These are phyloP conservation scores for Chlorociboria aeruginascens DNA, from an alignment of 495 filamentous ascomycete genomes.

Conservation along the genomic window DNA sequence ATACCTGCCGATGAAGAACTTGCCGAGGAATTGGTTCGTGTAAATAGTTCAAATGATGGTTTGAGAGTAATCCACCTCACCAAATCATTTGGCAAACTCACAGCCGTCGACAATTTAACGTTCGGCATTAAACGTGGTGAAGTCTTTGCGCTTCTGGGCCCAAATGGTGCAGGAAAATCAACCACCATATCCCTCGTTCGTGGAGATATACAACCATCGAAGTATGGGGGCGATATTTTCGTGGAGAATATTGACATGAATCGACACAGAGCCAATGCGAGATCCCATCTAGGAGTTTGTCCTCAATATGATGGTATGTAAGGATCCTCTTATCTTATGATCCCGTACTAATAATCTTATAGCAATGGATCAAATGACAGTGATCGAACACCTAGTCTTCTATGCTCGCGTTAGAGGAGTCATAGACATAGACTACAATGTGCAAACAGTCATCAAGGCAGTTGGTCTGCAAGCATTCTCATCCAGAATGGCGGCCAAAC, in stretches of 20 bases:
- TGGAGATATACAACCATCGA: constrained; percentile 62
- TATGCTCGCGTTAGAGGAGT: constrained; percentile 64
- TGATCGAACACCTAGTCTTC: constrained; percentile 58
- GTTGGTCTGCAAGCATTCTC: constrained; percentile 49
- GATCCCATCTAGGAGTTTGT: constrained; percentile 65
- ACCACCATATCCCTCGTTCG: constrained; percentile 77
- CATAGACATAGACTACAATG: constrained; percentile 48
- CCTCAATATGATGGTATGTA: constrained; percentile 51
- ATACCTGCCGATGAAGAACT: constrained; percentile 29
- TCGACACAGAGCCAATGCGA: constrained; percentile 48
- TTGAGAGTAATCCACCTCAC: constrained; percentile 64
- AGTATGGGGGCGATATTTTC: constrained; percentile 50
- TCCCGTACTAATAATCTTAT: background rate
- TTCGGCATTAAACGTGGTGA: constrained; percentile 69
- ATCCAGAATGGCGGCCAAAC: constrained; percentile 47
- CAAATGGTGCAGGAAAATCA: constrained; percentile 81
- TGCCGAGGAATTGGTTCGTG: constrained; percentile 30
- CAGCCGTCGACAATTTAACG: constrained; percentile 69
- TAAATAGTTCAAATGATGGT: constrained; percentile 29
- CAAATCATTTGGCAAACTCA: constrained; percentile 58
- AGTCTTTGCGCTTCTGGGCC: constrained; percentile 68
- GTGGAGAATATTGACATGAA: constrained; percentile 60
- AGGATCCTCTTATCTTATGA: background rate
- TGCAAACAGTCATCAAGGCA: constrained; percentile 42
- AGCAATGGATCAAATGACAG: constrained; percentile 56